phyloP scores from a whole-genome alignment of 1,139 yeast species.

The Williopsis jadinii region DNA sequence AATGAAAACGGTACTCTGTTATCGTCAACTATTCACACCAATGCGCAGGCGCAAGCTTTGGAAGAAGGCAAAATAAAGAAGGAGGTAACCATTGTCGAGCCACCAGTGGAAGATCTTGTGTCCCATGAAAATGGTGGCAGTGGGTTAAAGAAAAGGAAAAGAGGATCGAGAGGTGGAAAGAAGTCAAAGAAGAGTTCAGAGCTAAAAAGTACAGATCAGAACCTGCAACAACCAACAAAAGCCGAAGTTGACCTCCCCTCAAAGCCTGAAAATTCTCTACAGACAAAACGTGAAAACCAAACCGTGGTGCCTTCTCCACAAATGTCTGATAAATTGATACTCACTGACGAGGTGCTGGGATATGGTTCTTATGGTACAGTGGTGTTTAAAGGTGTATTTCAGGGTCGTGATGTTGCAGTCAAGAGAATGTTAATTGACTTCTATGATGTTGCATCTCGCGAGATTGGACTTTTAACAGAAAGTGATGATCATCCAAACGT shows the following conservation, averaged over 20 bases:
- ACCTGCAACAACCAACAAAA: slow-evolving; percentile 23
- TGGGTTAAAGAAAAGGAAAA: slow-evolving; percentile 49
- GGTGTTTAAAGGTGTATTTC: slow-evolving; percentile 85
- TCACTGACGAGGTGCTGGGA: slow-evolving; percentile 74
- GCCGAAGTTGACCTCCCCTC: neutral
- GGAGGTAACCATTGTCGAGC: slow-evolving; percentile 19
- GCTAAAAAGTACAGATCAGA: slow-evolving; percentile 14
- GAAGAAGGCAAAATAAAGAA: slow-evolving; percentile 4
- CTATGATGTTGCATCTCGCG: slow-evolving; percentile 94
- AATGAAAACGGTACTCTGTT: neutral
- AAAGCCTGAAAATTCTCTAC: slow-evolving; percentile 22
- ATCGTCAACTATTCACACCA: neutral
- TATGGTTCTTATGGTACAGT: slow-evolving; percentile 97
- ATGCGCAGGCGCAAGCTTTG: neutral
- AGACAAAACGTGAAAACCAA: neutral
- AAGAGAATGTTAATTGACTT: slow-evolving; percentile 90
- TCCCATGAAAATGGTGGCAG: slow-evolving; percentile 11
- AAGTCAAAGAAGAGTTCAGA: slow-evolving; percentile 34
- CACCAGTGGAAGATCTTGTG: slow-evolving; percentile 11
- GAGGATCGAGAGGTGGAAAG: slow-evolving; percentile 86
- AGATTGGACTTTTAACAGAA: slow-evolving; percentile 79
- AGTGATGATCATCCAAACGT: slow-evolving; percentile 97
- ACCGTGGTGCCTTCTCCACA: neutral
- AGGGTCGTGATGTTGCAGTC: slow-evolving; percentile 90
- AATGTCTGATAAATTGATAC: slow-evolving; percentile 36